Conservation (phyloP, 139 green algal genomes). For the Nannochloris sp. region DNA sequence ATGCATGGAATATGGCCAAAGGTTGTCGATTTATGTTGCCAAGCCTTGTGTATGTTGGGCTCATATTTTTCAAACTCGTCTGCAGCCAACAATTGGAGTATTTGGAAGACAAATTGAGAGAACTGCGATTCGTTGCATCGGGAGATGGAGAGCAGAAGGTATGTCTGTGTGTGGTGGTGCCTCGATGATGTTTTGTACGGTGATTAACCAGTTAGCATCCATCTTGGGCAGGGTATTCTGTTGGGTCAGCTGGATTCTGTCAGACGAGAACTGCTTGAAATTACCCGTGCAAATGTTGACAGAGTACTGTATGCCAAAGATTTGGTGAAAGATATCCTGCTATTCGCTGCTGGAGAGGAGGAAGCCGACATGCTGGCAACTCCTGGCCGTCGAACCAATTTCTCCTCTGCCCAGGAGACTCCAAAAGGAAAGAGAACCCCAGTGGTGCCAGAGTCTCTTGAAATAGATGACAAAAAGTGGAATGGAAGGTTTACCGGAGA, state of each 20-base stretch:
- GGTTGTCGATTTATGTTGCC: too few relatives aligned
- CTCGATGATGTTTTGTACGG: too few relatives aligned
- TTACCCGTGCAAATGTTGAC: background rate
- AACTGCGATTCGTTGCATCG: slow-evolving; percentile 24
- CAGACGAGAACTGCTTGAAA: slow-evolving; percentile 32
- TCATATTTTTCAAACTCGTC: background rate
- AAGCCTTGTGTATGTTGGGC: too few relatives aligned
- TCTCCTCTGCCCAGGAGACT: background rate
- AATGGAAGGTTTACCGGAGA: too few relatives aligned
- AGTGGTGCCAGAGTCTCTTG: background rate
- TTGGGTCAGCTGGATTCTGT: slow-evolving; percentile 43
- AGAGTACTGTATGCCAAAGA: slow-evolving; percentile 39
- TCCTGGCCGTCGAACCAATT: background rate
- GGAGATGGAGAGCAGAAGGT: slow-evolving; percentile 31
- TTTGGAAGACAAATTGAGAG: slow-evolving; percentile 48
- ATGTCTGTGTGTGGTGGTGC: background rate
- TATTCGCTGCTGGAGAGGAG: slow-evolving; percentile 12
- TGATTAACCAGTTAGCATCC: background rate
- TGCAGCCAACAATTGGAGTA: slow-evolving; percentile 47
- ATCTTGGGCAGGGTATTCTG: slow-evolving; percentile 26
- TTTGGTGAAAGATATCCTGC: slow-evolving; percentile 24
- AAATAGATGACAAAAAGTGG: background rate
- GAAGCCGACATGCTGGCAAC: background rate
- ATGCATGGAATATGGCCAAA: background rate
- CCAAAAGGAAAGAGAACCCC: background rate